Evolutionary conservation across 2,329 filamentous ascomycete species (phyloP).

Genomic region (Hypoxylon sp.): DNA sequence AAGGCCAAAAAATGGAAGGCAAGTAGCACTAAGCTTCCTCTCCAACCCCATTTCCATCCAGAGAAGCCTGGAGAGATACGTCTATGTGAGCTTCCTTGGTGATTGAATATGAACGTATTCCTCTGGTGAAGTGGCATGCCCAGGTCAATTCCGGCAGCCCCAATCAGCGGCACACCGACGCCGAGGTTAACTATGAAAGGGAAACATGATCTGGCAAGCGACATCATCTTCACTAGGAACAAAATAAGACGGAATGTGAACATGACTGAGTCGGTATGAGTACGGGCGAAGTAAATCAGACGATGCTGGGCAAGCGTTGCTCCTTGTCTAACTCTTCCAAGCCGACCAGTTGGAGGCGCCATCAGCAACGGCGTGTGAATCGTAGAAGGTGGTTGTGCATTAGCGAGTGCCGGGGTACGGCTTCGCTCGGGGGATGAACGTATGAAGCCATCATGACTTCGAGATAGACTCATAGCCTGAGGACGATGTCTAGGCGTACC

Average conservation of each 20-base stretch:
- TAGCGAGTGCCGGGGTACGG: slow-evolving; percentile 36
- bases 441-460: slow-evolving; percentile 54
- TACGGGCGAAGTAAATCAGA: slow-evolving; percentile 47
- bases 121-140: slow-evolving; percentile 52
- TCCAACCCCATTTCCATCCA: slow-evolving; percentile 51
- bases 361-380: slow-evolving; percentile 58
- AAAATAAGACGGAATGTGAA: slow-evolving; percentile 65
- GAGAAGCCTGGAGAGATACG: slow-evolving; percentile 23
- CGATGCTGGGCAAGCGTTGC: slow-evolving; percentile 54
- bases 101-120: slow-evolving; percentile 21
- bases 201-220: slow-evolving; percentile 75
- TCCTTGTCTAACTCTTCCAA: slow-evolving; percentile 46
- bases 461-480: slow-evolving; percentile 56
- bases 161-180: slow-evolving; percentile 74
- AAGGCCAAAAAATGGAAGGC: slow-evolving; percentile 53
- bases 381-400: slow-evolving; percentile 38
- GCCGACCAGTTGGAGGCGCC: slow-evolving; percentile 58
- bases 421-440: slow-evolving; percentile 50
- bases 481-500: slow-evolving; percentile 48
- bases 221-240: slow-evolving; percentile 76
- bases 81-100: slow-evolving; percentile 32
- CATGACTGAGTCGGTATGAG: slow-evolving; percentile 51
- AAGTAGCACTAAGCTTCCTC: slow-evolving; percentile 50
- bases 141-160: slow-evolving; percentile 76
- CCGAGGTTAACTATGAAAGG: slow-evolving; percentile 75